These are phyloP conservation scores for Rhododendron vialii DNA, from an alignment of 148 eudicot genomes.

Conservation along the genomic window DNA sequence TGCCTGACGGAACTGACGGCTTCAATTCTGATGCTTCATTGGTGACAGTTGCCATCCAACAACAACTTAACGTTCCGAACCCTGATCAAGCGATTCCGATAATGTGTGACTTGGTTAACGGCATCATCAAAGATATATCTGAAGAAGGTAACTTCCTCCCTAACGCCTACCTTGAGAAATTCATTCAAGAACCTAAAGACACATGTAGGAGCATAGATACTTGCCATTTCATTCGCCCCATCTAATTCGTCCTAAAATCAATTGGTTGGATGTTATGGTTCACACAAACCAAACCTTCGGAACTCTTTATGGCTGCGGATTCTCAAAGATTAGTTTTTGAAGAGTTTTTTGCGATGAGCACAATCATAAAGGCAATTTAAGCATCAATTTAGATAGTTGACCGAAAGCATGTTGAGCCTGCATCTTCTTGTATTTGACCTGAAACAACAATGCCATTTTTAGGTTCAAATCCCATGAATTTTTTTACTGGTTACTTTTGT, in stretches of 20 bases:
- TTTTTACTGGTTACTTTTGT: not conserved
- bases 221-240: not conserved
- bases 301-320: not conserved
- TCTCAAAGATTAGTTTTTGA: not conserved
- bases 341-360: too few relatives aligned
- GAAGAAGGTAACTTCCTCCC: not conserved
- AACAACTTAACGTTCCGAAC: not conserved
- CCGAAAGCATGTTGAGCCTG: not conserved
- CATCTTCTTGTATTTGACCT: not conserved
- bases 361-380: too few relatives aligned
- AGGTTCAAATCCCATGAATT: not conserved
- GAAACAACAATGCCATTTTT: not conserved
- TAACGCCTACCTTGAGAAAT: not conserved
- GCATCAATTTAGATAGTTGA: too few relatives aligned
- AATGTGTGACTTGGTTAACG: not conserved
- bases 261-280: not conserved
- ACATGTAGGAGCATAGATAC: not conserved
- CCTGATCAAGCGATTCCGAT: not conserved
- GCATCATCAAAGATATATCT: not conserved
- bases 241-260: not conserved
- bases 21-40: too few relatives aligned
- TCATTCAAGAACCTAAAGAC: not conserved
- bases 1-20: slow-evolving; percentile 2
- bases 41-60: not conserved
- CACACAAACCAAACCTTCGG: not conserved